Base-by-base conservation (phyloP, 768 basidiomycete species). In the Pisolithus marmoratus region DNA sequence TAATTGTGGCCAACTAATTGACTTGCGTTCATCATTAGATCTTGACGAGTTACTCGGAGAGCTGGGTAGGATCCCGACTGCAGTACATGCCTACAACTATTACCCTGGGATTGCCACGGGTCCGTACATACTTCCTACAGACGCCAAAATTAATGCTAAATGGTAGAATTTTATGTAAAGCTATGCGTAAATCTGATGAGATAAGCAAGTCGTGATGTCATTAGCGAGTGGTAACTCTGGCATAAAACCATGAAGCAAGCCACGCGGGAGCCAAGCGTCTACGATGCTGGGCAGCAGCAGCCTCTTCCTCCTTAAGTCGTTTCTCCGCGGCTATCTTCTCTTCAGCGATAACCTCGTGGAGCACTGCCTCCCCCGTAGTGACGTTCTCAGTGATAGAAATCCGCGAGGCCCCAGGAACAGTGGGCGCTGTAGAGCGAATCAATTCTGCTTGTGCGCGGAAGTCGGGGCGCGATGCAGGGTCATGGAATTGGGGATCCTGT, bases 341-440 rank as follows among this genome's bases (percentile, higher is more conserved):
- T 63, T 90, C 86, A 37, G 80, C 84, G 38, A 87, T 72, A 38
- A 85, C 80, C 58, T 89, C 87, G 43, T 79, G 76, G 47, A 78
- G 72, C 38, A 88, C 83, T 9, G 85, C 87, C 54, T 83, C 75
- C 8, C 78, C 77, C 4, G 81, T 72, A 34, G 55, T 48, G n/a
- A 85, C 68, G 53, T 74, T 78, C 34, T 31, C 46, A 6, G 22
- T 46, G 43, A 64, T 38, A 53, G 63, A 62, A 3, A 15, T 38
- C 7, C 40, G 46, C 8, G 57, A 57, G 22, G 40, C 38, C 14
- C 37, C 46, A 27, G 53, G 40, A 27, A 59, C 41, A n/a, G 58
- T 45, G 19, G 66, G 57, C 12, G 57, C 42, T 6, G 49, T 51
- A 3, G 62, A 63, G n/a, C 52, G 48, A 40, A 56, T 53, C 29